Evolutionary conservation across 257 asterid genomes (phyloP).

Genomic region (Solanum phureja): DNA sequence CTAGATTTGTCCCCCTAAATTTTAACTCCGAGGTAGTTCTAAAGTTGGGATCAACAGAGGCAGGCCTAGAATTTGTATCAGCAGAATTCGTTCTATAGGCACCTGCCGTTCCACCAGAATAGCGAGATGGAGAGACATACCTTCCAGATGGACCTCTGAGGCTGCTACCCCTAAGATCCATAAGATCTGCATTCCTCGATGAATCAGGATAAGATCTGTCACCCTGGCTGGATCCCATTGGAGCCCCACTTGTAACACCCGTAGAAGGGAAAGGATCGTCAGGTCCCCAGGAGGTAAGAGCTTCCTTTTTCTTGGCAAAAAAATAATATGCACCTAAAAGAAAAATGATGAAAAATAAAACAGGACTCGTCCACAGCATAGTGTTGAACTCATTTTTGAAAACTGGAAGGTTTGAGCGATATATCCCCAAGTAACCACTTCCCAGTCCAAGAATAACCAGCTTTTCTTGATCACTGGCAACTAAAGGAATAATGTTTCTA

Average conservation of each 20-base stretch:
- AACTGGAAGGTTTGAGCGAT: constrained; percentile 70
- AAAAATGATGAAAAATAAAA: constrained; percentile 69
- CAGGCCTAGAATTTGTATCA: constrained; percentile 43
- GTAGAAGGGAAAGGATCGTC: constrained; percentile 60
- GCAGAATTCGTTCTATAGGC: constrained; percentile 35
- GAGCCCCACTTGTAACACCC: constrained; percentile 36
- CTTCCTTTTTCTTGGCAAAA: constrained; percentile 87
- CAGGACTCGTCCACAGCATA: constrained; percentile 82
- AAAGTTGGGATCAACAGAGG: constrained; percentile 51
- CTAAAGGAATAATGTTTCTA: constrained; percentile 29
- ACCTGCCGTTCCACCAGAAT: constrained; percentile 37
- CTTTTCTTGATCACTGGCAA: constrained; percentile 69
- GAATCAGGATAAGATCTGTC: constrained; percentile 53
- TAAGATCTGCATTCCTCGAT: constrained; percentile 53
- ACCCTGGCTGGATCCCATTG: constrained; percentile 29
- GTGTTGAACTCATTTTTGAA: constrained; percentile 71
- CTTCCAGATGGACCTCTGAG: constrained; percentile 57
- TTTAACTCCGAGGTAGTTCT: constrained; percentile 51
- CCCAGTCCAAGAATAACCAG: constrained; percentile 60
- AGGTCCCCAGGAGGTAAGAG: constrained; percentile 89
- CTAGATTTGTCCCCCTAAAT: constrained; percentile 56
- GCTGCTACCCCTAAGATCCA: constrained; percentile 52
- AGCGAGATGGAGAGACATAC: constrained; percentile 65
- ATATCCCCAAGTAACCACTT: constrained; percentile 66
- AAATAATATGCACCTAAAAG: constrained; percentile 86